Evolutionary conservation across 2,329 filamentous ascomycete genomes (phyloP), one percentile per base, ranked within the genome.

Genomic region (Cryphonectria parasitica): DNA sequence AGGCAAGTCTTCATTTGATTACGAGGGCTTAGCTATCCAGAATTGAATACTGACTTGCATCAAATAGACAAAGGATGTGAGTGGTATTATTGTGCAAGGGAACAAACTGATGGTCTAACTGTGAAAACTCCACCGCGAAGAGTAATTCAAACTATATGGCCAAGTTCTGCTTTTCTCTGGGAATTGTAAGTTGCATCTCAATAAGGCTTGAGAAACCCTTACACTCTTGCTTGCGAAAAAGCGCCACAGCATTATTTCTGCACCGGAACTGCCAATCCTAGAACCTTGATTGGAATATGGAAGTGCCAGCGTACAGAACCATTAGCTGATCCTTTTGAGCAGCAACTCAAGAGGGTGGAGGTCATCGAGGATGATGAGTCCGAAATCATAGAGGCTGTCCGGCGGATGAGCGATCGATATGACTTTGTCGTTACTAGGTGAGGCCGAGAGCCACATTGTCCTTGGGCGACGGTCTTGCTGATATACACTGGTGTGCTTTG

Each of bases 351-450:
- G 81, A 88, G 94, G 63, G 86, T 98, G 68, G 96, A 98, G 80
- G 95, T 98, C 70, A 96, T 98, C 76, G 91, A 93, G 72, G 96
- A 99, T 77, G 95, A 98, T 74, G 94, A 97, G 78, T 84, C 84
- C 73, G 95, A 98, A 77, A 98, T 99, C 77, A 85, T 95, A 66
- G 95, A 98, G 80, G 94, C 94, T 0, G 91, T 94, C 7, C 87
- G 87, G 67, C 90, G 95, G 73, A 97, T 99, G 94, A 97, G 93
- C 78, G 86, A 88, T 67, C 90, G 88, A 74, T 98, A 98, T 79
- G 96, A 98, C 81, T 93, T 98, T 79, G 93, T 99, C 62, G 93
- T 98, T 6, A 98, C 96, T 8, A 96, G 87, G 87, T 85, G 76
- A 72, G 76, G 58, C 2, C 31, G 17, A 28, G 43, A 31, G 43